Base-by-base conservation (phyloP, 139 green algal genomes). In the Closterium sp. region DNA sequence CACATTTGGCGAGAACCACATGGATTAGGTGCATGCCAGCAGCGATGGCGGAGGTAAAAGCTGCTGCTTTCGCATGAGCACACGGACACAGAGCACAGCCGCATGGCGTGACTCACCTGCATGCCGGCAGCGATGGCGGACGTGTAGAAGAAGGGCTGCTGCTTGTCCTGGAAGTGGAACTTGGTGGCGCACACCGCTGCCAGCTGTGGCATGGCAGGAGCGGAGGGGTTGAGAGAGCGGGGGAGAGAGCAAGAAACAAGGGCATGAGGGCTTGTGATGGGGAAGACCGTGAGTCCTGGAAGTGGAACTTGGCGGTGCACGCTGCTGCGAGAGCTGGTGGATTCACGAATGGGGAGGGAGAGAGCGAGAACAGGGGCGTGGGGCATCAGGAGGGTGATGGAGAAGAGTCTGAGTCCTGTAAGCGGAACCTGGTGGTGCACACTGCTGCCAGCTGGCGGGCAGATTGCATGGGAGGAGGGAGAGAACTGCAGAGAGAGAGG, bases 121-220 rank as follows among this genome's bases (percentile, higher is more conserved):
- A 98, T 96, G n/a, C 92, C 87, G 16, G 86, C 87, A 4, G 96
- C 84, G 19, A 98, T 94, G 32, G 33, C 90, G n/a, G 95, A 96
- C 28, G 93, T 94, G 85, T 97, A 96, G 33, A 64, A 91, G 91
- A 96, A 96, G 10, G 97, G 96, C 2, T 90, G 64, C 33, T 89
- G 55, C 94, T 97, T 97, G 93, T 98, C 97, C 1, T 94, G 90
- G 89, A 96, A 98, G 94, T 98, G 88, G 92, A 98, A 98, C 34
- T 95, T 93, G 87, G 97, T 93, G 36, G 93, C 89, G 36, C 43
- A 35, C 66, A 94, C 90, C 4, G 23, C 84, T 85, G 31, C 25
- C 32, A 90, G 84, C 90, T 92, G 83, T n/a, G n/a, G n/a, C n/a
- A 19, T 89, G 33, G 85, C 23, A 55, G 21, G 23, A 23, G 19